Conservation (phyloP, 495 filamentous ascomycete species). For the Oidiodendron maius region DNA sequence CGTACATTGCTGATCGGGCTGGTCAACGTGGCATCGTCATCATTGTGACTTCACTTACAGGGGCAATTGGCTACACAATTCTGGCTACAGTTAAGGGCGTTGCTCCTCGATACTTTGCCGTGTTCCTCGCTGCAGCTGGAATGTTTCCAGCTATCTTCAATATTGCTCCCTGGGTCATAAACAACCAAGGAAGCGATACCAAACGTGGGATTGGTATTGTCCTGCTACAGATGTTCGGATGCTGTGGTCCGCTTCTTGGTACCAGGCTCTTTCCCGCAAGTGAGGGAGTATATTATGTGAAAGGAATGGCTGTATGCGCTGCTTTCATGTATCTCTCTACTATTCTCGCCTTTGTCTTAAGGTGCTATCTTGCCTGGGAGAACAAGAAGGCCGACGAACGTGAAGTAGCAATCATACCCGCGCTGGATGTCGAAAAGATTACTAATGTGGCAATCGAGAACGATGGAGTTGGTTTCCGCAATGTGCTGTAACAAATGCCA, state of each 20-base stretch:
- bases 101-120: conserved; percentile 66
- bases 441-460: too few species aligned
- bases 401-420: too few species aligned
- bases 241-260: conserved; percentile 63
- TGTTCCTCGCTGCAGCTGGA: conserved; percentile 63
- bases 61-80: conserved; percentile 65
- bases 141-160: conserved; percentile 64
- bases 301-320: conserved; percentile 61
- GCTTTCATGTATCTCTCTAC: conserved; percentile 65
- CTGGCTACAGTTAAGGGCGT: conserved; percentile 56
- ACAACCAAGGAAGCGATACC: conserved; percentile 67
- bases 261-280: conserved; percentile 57
- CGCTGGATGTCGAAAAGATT: too few species aligned
- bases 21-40: conserved; percentile 66
- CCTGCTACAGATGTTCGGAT: conserved; percentile 62
- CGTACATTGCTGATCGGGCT: conserved; percentile 64
- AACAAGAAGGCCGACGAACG: conserved; percentile 39
- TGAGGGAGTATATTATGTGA: conserved; percentile 53
- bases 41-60: conserved; percentile 52
- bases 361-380: conserved; percentile 52
- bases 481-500: too few species aligned
- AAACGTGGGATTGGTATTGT: conserved; percentile 64
- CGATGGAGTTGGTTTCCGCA: too few species aligned
- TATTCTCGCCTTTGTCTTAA: conserved; percentile 46
- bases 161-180: conserved; percentile 68